Conservation (phyloP, 106 monocot species). For the Xerophyta viscosa region DNA sequence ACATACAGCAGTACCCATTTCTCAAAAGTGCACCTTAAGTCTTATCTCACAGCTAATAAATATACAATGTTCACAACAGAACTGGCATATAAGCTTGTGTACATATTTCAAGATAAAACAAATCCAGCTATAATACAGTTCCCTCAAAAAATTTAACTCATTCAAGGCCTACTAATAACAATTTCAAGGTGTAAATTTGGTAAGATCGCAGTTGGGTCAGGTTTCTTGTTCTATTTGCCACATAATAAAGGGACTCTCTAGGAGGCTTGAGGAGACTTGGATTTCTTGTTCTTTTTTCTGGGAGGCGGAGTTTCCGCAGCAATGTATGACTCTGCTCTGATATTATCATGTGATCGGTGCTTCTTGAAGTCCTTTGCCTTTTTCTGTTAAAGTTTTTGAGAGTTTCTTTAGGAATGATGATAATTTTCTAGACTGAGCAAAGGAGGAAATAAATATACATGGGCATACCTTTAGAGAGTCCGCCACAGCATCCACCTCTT, state of each 20-base stretch:
- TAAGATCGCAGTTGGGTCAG: too few species aligned
- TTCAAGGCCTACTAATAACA: too few species aligned
- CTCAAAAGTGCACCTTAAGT: too few species aligned
- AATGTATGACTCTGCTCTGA: slow-evolving; percentile 54
- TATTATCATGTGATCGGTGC: slow-evolving; percentile 28
- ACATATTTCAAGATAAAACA: background rate
- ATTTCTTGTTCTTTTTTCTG: slow-evolving; percentile 47
- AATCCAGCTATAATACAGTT: background rate
- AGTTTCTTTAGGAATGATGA: background rate
- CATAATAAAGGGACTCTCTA: too few species aligned
- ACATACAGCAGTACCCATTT: too few species aligned
- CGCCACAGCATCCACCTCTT: slow-evolving; percentile 39
- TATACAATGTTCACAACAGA: background rate
- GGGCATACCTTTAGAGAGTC: slow-evolving; percentile 67
- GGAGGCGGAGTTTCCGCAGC: slow-evolving; percentile 22
- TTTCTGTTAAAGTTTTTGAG: slow-evolving; percentile 34
- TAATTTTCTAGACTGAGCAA: background rate
- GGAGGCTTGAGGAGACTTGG: too few species aligned
- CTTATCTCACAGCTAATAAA: too few species aligned
- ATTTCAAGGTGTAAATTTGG: too few species aligned
- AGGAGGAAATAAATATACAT: background rate
- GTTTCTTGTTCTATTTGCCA: too few species aligned
- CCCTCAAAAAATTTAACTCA: slow-evolving; percentile 15
- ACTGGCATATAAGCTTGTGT: background rate
- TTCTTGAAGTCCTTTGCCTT: slow-evolving; percentile 63